phyloP scores from a whole-genome alignment of 2,329 filamentous ascomycete species.

The Colletotrichum neosansevieriae region DNA sequence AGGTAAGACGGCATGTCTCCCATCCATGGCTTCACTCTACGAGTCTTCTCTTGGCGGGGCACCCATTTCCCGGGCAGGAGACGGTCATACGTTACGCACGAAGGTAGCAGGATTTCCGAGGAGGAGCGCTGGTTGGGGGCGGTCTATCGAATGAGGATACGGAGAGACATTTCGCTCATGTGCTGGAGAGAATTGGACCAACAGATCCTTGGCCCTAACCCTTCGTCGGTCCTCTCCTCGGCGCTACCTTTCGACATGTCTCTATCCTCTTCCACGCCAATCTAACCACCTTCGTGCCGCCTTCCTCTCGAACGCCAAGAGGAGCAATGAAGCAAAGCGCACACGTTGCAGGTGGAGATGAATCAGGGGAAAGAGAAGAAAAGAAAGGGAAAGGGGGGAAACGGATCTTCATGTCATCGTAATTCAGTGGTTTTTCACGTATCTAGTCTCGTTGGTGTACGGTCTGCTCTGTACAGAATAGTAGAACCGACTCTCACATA shows the following conservation, averaged over 20 bases:
- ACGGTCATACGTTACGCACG: not conserved
- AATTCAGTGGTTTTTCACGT: not conserved
- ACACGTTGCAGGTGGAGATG: not conserved
- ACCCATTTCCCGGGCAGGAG: not conserved
- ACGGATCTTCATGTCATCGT: slow-evolving; percentile 1
- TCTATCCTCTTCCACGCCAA: no score
- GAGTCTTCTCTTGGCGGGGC: not conserved
- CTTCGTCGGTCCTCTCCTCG: no score
- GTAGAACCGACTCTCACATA: not conserved
- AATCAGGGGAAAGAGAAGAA: not conserved
- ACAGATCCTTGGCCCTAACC: no score
- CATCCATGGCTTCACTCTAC: not conserved
- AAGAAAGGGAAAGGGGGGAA: not conserved
- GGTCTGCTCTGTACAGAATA: not conserved
- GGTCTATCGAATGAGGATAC: no score
- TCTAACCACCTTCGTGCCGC: no score
- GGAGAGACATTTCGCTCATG: no score
- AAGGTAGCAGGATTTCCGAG: no score
- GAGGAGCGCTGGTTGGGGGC: no score
- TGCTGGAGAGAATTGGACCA: no score
- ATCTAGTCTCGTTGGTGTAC: slow-evolving; percentile 6
- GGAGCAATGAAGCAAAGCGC: not conserved
- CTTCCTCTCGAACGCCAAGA: no score
- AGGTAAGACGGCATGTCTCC: not conserved
- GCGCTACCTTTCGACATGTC: no score